Conservation (phyloP, 192 early-diverging fungal genomes). For the Entophlyctis luteolus region DNA sequence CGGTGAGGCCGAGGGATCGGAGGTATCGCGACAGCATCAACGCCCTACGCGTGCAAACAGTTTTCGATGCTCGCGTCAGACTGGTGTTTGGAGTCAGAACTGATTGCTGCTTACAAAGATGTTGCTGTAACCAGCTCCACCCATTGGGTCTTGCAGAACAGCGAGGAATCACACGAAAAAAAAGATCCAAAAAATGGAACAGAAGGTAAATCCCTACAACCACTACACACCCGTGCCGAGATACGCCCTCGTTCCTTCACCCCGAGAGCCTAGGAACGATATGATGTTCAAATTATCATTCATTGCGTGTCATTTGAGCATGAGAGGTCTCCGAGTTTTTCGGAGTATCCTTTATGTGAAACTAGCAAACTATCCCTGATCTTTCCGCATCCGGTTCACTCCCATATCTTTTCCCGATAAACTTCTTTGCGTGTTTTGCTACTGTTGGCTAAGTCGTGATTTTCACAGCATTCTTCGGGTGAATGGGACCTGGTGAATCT, state of each 20-base stretch:
- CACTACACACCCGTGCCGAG: too few species aligned
- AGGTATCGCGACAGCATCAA: conserved; percentile 5
- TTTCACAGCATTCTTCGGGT: background rate
- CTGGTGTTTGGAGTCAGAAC: background rate
- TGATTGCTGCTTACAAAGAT: background rate
- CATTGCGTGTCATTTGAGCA: conserved; percentile 17
- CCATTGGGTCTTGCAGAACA: too few species aligned
- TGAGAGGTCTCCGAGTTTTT: background rate
- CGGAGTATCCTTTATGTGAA: background rate
- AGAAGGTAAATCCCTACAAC: too few species aligned
- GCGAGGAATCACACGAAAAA: too few species aligned
- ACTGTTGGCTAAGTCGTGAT: background rate
- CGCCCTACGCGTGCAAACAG: background rate
- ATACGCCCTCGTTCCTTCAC: too few species aligned
- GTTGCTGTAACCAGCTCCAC: background rate
- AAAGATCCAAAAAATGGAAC: too few species aligned
- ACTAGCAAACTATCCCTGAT: conserved; percentile 3
- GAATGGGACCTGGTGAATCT: too few species aligned
- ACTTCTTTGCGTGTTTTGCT: background rate
- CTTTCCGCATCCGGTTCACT: too few species aligned
- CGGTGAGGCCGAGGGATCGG: conserved; percentile 37
- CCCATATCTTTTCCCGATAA: too few species aligned
- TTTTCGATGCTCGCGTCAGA: background rate
- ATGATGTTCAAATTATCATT: conserved; percentile 18
- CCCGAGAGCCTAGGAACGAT: too few species aligned